Percentiles rank a stretch among this genome's conserved stretches.
These are phyloP conservation scores for Meredithiella fracta DNA, from an alignment of 2,329 filamentous ascomycete genomes.

Conservation along the genomic window DNA sequence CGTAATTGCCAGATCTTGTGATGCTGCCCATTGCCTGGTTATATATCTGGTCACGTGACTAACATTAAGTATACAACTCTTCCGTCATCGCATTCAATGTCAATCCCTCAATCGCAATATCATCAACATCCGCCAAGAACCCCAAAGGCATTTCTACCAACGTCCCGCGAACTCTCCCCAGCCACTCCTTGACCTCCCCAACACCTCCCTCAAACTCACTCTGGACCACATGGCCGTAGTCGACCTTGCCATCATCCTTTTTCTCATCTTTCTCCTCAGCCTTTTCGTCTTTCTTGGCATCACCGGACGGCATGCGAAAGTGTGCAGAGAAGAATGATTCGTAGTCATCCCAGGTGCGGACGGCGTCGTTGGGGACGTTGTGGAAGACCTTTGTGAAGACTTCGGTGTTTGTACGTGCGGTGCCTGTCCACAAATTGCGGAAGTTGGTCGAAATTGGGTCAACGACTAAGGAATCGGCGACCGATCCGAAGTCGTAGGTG, in stretches of 20 bases:
- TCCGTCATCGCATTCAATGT: slow-evolving; percentile 55
- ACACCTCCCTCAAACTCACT: slow-evolving; percentile 62
- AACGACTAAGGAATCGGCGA: slow-evolving; percentile 49
- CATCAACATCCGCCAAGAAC: slow-evolving; percentile 65
- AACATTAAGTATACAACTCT: slow-evolving; percentile 49
- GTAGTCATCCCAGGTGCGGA: slow-evolving; percentile 57
- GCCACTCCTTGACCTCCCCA: slow-evolving; percentile 53
- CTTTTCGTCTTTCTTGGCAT: slow-evolving; percentile 22
- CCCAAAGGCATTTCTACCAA: slow-evolving; percentile 81
- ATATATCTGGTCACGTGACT: too few relatives aligned
- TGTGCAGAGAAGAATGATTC: slow-evolving; percentile 51
- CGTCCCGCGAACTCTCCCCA: slow-evolving; percentile 50
- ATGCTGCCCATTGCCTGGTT: neutral
- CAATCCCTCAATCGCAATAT: slow-evolving; percentile 72
- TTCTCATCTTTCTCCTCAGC: slow-evolving; percentile 24
- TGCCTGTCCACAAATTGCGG: slow-evolving; percentile 52
- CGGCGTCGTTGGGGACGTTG: slow-evolving; percentile 51
- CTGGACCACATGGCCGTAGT: slow-evolving; percentile 75
- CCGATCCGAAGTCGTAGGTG: slow-evolving; percentile 53
- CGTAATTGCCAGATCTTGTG: neutral
- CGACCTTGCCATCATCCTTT: slow-evolving; percentile 41
- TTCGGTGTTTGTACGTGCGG: slow-evolving; percentile 62
- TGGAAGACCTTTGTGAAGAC: slow-evolving; percentile 73
- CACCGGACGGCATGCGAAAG: slow-evolving; percentile 40
- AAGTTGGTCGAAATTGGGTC: slow-evolving; percentile 60